A percentile compares a stretch with the other conserved stretches of the same genome.
Conservation (phyloP, 176 grass and related monocot species). For the Phoenix dactylifera region DNA sequence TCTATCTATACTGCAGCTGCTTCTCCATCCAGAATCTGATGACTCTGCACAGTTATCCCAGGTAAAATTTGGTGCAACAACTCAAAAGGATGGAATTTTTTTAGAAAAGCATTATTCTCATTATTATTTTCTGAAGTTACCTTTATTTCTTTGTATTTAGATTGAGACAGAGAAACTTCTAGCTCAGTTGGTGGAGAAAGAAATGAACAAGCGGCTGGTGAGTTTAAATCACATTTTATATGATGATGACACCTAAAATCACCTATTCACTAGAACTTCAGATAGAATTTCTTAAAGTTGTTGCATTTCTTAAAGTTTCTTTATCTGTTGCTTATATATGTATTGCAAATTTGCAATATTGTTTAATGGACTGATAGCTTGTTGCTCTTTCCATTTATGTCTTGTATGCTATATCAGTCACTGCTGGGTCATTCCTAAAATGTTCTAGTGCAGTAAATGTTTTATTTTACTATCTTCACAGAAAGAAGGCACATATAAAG, state of each 20-base stretch:
- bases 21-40: constrained; percentile 95
- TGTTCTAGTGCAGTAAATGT: background rate
- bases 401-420: no score
- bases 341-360: no score
- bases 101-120: no score
- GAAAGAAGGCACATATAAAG: constrained; percentile 96
- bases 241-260: no score
- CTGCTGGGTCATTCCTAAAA: no score
- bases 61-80: constrained; percentile 20
- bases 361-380: no score
- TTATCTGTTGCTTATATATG: no score
- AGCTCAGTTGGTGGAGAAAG: constrained; percentile 86
- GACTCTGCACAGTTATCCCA: constrained; percentile 97
- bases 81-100: no score
- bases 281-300: no score
- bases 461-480: constrained; percentile 27
- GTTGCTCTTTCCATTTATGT: no score
- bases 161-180: constrained; percentile 99
- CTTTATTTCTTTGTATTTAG: constrained; percentile 31
- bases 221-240: constrained; percentile 8
- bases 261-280: no score
- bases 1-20: constrained; percentile 51
- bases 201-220: constrained; percentile 89
- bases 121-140: constrained; percentile 1
- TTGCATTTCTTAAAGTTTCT: no score